Percentiles rank a stretch among this genome's conserved stretches.
Evolutionary conservation across 371 early-diverging fungal genomes (phyloP).

Genomic region (Zancudomyces culisetae): DNA sequence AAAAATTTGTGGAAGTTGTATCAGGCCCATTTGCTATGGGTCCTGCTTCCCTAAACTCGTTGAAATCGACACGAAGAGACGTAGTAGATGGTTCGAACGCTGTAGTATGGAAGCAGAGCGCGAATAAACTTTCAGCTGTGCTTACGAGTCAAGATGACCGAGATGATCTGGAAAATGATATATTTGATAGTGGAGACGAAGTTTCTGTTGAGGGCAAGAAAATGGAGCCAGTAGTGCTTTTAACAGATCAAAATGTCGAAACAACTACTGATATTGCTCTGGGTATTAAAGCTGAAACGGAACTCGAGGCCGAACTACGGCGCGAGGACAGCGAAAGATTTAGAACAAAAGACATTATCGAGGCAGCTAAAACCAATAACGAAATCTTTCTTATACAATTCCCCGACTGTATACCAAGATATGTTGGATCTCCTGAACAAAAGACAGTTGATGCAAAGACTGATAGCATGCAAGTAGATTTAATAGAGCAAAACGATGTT

Average conservation of each 20-base stretch:
- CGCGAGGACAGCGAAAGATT: neutral
- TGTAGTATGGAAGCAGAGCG: neutral
- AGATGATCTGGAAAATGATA: neutral
- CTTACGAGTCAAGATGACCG: neutral
- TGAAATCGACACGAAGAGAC: neutral
- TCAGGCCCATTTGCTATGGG: conserved; percentile 4
- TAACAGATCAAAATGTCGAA: neutral
- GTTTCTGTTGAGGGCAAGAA: neutral
- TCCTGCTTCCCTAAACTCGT: neutral
- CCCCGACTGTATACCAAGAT: neutral
- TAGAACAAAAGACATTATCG: neutral
- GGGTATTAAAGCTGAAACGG: neutral
- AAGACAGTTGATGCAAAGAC: neutral
- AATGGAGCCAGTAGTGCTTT: neutral
- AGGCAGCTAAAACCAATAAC: neutral
- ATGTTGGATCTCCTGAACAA: neutral
- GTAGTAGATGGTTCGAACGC: neutral
- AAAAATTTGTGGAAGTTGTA: neutral
- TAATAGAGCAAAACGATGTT: neutral
- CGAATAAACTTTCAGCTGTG: neutral
- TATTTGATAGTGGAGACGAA: neutral
- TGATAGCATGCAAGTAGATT: neutral
- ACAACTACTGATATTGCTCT: neutral
- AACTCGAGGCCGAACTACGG: neutral
- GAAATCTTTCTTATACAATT: neutral